Evolutionary conservation across 148 eudicot genomes (phyloP), one percentile per base, ranked within the genome.

Genomic region (Mesembryanthemum crystallinum): DNA sequence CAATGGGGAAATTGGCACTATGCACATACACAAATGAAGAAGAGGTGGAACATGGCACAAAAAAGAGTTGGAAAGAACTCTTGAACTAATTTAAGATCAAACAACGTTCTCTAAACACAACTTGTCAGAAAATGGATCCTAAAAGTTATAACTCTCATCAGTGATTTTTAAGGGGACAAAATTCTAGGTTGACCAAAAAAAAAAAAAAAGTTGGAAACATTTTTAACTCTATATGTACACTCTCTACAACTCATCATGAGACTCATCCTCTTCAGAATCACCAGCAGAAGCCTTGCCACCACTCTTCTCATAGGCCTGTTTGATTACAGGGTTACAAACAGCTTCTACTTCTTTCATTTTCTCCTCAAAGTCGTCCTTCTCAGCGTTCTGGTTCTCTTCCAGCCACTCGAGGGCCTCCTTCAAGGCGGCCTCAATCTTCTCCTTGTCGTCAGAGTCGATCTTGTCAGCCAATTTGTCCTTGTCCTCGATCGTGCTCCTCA

Each of bases 311-410:
- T 85, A 87, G 64, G 77, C 86, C 69, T 83, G 73, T 74, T 73
- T 85, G 35, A 87, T 77, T 8, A 85, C 80, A 61, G 88, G 87
- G 32, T 85, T 87, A 75, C 85, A 86, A 7, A 85, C 87, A 21
- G 32, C 75, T 79, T 89, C 92, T 14, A 89, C 79, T 54, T 89
- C 92, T 45, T 87, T 89, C 87, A 85, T 87, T 73, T 83, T 89
- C 81, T 87, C 86, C 8, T 89, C 90, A 73, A 80, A 80, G 25
- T 86, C 88, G 14, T 83, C 86, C 58, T 85, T 86, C 69, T 82
- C 87, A 0, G 82, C 86, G 4, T 74, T 63, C 20, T 79, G 85
- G 76, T 83, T 85, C 13, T 88, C 92, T 10, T 86, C 88, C 42
- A 85, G 32, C 92, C 88, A 88, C 57, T 88, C 85, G 8, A 83